Conservation (phyloP, 1,284 basidiomycete genomes). For the Xerocomus minutiporus region DNA sequence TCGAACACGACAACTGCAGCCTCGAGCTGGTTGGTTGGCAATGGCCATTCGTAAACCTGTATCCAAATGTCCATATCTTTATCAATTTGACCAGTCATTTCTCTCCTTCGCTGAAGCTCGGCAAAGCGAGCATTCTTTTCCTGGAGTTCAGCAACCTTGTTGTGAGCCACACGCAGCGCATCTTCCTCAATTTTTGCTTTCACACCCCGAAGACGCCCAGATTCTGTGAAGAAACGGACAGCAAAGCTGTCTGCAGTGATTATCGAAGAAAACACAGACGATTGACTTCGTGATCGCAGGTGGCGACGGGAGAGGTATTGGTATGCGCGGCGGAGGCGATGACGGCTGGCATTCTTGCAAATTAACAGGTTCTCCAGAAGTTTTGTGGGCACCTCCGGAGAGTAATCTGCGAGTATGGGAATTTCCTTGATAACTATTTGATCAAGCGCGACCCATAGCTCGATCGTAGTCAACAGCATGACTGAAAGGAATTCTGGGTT, state of each 20-base stretch:
- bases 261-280: constrained; percentile 20
- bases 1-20: constrained; percentile 43
- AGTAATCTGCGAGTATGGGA: constrained; percentile 41
- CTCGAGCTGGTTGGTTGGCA: neutral
- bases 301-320: constrained; percentile 31
- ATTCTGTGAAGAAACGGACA: constrained; percentile 6
- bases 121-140: neutral
- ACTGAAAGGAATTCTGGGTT: constrained; percentile 41
- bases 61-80: neutral
- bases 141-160: neutral
- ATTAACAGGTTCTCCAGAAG: constrained; percentile 42
- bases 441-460: constrained; percentile 46
- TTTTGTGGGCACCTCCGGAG: constrained; percentile 39
- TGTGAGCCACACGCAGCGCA: neutral
- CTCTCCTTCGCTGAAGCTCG: neutral
- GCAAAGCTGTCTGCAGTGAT: constrained; percentile 20
- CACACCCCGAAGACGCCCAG: neutral
- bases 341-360: constrained; percentile 24
- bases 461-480: constrained; percentile 40
- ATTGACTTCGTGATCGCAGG: constrained; percentile 5
- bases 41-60: neutral
- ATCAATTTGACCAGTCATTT: neutral
- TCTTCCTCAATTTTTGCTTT: neutral
- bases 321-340: constrained; percentile 25
- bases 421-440: constrained; percentile 29